These are phyloP conservation scores for Avena eriantha DNA, from an alignment of 176 grass and related monocot species.

Conservation along the genomic window DNA sequence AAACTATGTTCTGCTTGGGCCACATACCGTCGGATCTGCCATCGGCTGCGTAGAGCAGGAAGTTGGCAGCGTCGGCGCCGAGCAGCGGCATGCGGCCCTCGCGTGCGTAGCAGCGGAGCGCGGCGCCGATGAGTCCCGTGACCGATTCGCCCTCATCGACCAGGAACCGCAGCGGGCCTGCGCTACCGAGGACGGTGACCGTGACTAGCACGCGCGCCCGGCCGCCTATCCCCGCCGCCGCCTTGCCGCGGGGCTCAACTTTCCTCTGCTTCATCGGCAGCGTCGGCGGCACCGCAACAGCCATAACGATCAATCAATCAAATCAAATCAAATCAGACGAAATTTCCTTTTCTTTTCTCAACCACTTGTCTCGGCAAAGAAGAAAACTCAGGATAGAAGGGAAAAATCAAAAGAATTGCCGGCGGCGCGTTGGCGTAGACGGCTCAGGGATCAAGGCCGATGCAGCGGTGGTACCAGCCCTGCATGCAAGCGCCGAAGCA, in stretches of 20 bases:
- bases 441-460: constrained; percentile 72
- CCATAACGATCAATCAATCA: background rate
- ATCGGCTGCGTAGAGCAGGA: constrained; percentile 66
- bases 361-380: background rate
- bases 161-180: constrained; percentile 72
- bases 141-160: constrained; percentile 67
- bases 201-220: constrained; percentile 60
- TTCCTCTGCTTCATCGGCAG: constrained; percentile 54
- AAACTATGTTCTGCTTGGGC: too few species aligned
- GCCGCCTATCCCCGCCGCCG: background rate
- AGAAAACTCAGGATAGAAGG: background rate
- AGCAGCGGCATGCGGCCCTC: constrained; percentile 75
- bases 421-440: background rate
- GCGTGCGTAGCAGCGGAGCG: constrained; percentile 65
- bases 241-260: constrained; percentile 34
- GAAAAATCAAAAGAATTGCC: background rate
- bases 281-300: constrained; percentile 22
- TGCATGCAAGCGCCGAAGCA: constrained; percentile 83
- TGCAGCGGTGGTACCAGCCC: constrained; percentile 91
- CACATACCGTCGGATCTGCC: constrained; percentile 66
- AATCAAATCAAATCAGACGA: background rate
- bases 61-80: constrained; percentile 50
- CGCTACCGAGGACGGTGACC: constrained; percentile 79
- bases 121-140: constrained; percentile 48
- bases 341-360: background rate